Conservation (phyloP, 2,329 filamentous ascomycete genomes). For the Apiospora rasikravindrae region DNA sequence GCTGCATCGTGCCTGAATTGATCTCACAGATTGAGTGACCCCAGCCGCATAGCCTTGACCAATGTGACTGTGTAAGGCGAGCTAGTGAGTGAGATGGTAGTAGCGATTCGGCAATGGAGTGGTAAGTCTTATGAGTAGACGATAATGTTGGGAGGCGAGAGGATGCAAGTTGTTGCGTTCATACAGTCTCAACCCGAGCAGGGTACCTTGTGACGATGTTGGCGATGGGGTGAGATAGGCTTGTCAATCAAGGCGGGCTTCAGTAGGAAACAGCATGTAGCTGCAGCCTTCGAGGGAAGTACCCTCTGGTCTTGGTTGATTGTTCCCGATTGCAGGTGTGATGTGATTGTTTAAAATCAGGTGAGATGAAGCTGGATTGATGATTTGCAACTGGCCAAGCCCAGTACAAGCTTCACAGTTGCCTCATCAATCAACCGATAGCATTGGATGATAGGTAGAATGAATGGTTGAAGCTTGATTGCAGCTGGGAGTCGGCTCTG, state of each 20-base stretch:
- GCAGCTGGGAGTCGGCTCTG: not conserved
- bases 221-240: not conserved
- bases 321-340: not conserved
- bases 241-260: not conserved
- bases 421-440: not conserved
- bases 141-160: not conserved
- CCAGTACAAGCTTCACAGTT: not conserved
- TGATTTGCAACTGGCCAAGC: not conserved
- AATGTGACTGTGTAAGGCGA: not conserved
- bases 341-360: not conserved
- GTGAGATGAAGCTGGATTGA: not conserved
- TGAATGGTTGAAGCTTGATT: not conserved
- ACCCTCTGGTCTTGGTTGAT: not conserved
- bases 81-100: not conserved
- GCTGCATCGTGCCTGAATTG: not conserved
- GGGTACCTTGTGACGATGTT: not conserved
- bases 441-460: too few species aligned
- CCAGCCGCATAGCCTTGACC: not conserved
- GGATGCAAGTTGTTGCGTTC: not conserved
- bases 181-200: not conserved
- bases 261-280: not conserved
- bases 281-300: not conserved
- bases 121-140: not conserved
- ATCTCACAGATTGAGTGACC: not conserved
- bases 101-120: not conserved